Base-by-base conservation (phyloP, 148 eudicot genomes). In the Persicaria maculosa region DNA sequence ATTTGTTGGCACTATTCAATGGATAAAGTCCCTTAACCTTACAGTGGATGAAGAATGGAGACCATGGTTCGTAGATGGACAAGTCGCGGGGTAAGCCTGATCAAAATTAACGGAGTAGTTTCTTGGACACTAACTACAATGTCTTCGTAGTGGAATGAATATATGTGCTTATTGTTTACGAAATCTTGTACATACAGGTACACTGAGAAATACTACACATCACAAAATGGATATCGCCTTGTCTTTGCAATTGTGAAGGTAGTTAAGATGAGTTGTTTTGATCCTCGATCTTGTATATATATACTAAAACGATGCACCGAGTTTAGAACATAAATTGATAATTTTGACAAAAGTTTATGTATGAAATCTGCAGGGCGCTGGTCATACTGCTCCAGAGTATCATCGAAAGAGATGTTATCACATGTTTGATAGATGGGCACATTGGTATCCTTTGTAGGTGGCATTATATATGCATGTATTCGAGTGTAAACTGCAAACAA, bases 351-450 rank as follows among this genome's bases (percentile, higher is more conserved):
- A 31, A 31, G 3, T 31, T 1, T 31, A 31, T 31, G 40, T 22
- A 12, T 4, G 10, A 43, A 40, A 47, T 67, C 16, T 47, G 10
- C 76, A 88, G 91, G 91, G 91, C 58, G 88, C 76, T 44, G 91
- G 91, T 25, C 87, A 88, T 75, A 77, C 87, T 31, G 89, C 91
- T 53, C 89, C 91, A 55, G 89, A 82, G 79, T 86, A 79, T 77
- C 72, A 78, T 11, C 86, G 91, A 10, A 54, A 40, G 52, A 88
- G 82, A 77, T 84, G 91, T 76, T 88, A 55, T 52, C 59, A 81
- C 43, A 79, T 88, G 86, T 86, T 86, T 72, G 68, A 73, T 16
- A 77, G 87, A 71, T 88, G 91, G 91, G 80, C 84, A 43, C 74
- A 81, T 20, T 50, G 55, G 44, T 80, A 74, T 72, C 82, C 91